These are phyloP conservation scores for Bolboschoenoplectus hybrid DNA, from an alignment of 202 grass and related monocot species.

Conservation along the genomic window DNA sequence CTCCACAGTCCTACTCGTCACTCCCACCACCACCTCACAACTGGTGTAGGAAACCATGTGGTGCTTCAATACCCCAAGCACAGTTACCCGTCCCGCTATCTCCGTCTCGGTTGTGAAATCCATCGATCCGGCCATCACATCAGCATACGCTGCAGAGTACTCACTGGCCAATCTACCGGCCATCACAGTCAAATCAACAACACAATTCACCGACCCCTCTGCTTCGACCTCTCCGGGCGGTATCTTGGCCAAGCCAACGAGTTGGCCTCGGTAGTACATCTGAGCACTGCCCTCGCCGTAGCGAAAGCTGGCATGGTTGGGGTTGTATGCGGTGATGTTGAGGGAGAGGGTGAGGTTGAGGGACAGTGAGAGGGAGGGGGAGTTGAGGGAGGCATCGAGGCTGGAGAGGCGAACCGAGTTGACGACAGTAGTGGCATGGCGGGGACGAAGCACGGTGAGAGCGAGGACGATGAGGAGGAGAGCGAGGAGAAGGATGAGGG, in stretches of 20 bases:
- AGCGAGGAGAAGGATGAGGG: neutral
- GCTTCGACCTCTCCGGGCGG: slow-evolving; percentile 45
- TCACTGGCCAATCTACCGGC: slow-evolving; percentile 40
- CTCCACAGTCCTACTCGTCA: slow-evolving; percentile 42
- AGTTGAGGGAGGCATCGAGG: slow-evolving; percentile 17
- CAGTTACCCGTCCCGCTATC: slow-evolving; percentile 46
- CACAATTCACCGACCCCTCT: slow-evolving; percentile 30
- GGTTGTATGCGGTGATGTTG: slow-evolving; percentile 56
- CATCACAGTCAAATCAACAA: slow-evolving; percentile 42
- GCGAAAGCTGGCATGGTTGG: slow-evolving; percentile 66
- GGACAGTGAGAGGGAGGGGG: slow-evolving; percentile 38
- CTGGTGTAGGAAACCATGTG: slow-evolving; percentile 45
- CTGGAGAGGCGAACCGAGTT: slow-evolving; percentile 41
- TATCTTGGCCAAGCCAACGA: slow-evolving; percentile 51
- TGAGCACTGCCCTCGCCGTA: slow-evolving; percentile 54
- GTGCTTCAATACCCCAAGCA: slow-evolving; percentile 49
- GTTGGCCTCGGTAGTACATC: slow-evolving; percentile 50
- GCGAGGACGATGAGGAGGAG: slow-evolving; percentile 41
- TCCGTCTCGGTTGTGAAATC: slow-evolving; percentile 43
- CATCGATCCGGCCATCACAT: slow-evolving; percentile 42
- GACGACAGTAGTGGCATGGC: slow-evolving; percentile 37
- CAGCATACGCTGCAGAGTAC: slow-evolving; percentile 34
- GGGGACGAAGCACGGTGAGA: slow-evolving; percentile 36
- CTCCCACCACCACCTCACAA: slow-evolving; percentile 42
- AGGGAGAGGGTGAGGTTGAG: slow-evolving; percentile 55